Percentiles rank a stretch among this genome's conserved stretches.
Conservation (phyloP, 495 filamentous ascomycete species). For the Annulohypoxylon moriforme region DNA sequence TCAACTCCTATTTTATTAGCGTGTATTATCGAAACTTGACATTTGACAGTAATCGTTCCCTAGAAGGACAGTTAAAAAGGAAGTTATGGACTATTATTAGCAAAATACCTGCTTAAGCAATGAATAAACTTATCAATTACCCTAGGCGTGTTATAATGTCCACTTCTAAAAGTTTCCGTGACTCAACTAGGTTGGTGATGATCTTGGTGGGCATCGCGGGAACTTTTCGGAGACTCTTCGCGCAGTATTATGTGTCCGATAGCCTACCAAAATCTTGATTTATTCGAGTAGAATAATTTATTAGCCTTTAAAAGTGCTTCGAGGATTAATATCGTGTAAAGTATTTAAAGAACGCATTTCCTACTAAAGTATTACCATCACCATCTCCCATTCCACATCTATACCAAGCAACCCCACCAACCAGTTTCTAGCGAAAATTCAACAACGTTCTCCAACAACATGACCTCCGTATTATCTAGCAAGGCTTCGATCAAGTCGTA, state of each 20-base stretch:
- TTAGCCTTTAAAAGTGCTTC: neutral
- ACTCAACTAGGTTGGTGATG: neutral
- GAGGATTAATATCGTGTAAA: neutral
- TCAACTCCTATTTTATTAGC: no score
- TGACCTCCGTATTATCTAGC: neutral
- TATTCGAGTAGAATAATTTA: neutral
- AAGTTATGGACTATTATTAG: no score
- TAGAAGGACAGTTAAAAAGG: no score
- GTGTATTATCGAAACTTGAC: no score
- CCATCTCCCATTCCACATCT: neutral
- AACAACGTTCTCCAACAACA: slow-evolving; percentile 5
- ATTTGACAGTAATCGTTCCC: no score
- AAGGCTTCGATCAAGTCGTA: neutral
- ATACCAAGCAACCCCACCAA: neutral
- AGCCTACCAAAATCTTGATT: neutral
- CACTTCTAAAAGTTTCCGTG: slow-evolving; percentile 1
- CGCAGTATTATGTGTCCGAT: slow-evolving; percentile 16
- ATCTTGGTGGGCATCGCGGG: neutral
- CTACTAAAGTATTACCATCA: neutral
- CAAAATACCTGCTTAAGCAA: neutral
- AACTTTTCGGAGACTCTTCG: slow-evolving; percentile 20
- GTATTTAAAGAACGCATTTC: neutral
- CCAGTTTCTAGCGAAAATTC: neutral
- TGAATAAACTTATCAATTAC: neutral
- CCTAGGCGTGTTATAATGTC: neutral